Conservation (phyloP, 2,329 filamentous ascomycete genomes). For the Calycina herbarum region DNA sequence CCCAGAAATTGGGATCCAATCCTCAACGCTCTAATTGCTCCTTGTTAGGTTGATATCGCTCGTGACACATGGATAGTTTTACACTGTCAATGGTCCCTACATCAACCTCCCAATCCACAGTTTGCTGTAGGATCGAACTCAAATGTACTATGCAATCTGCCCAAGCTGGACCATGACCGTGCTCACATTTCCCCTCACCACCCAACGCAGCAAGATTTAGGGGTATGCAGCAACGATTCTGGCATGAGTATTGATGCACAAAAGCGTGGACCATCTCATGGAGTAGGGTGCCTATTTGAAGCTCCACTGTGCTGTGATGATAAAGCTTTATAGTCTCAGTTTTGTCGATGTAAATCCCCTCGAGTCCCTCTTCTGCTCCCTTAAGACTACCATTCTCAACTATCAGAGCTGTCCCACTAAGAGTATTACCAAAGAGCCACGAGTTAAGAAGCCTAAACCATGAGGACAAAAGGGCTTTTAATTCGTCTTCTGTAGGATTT, state of each 20-base stretch:
- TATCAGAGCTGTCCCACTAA: too few relatives aligned
- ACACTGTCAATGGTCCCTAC: neutral
- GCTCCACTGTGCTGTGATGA: neutral
- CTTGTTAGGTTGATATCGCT: neutral
- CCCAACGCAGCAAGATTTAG: neutral
- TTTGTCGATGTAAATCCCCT: too few relatives aligned
- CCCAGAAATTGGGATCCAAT: neutral
- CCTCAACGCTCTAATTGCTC: neutral
- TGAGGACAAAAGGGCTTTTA: too few relatives aligned
- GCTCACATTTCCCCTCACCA: neutral
- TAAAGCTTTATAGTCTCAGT: too few relatives aligned
- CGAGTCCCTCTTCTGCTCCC: too few relatives aligned
- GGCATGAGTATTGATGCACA: neutral
- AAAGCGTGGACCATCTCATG: slow-evolving; percentile 1
- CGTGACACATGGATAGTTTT: neutral
- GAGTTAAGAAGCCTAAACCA: too few relatives aligned
- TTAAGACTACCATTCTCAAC: too few relatives aligned
- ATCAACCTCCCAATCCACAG: neutral
- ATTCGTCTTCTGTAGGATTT: too few relatives aligned
- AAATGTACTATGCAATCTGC: neutral
- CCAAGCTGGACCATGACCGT: neutral
- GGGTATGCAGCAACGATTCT: neutral
- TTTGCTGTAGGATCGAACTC: neutral
- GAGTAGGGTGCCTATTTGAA: neutral
- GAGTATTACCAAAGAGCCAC: too few relatives aligned